Evolutionary conservation across 768 basidiomycete species (phyloP).

Genomic region (Arthromyces matolae): DNA sequence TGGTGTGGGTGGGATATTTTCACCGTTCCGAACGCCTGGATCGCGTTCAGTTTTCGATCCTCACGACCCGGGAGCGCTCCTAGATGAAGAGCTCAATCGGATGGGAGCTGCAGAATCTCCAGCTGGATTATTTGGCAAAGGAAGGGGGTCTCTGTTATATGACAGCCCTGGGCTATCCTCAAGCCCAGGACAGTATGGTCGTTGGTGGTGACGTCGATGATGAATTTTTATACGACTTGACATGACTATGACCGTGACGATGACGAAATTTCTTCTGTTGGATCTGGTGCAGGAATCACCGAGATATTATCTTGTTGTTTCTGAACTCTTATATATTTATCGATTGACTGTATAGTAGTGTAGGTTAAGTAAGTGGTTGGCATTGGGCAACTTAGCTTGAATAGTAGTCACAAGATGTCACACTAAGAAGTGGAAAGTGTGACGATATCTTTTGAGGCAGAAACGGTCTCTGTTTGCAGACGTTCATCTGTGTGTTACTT

Average conservation of each 20-base stretch:
- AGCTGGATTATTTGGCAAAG: conserved; percentile 60
- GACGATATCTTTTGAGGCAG: conserved; percentile 14
- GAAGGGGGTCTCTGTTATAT: conserved; percentile 53
- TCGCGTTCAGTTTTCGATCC: conserved; percentile 60
- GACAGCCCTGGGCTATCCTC: conserved; percentile 63
- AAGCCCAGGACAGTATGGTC: conserved; percentile 52
- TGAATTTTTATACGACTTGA: conserved; percentile 3
- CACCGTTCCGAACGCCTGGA: conserved; percentile 48
- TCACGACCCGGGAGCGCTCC: conserved; percentile 60
- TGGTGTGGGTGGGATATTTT: conserved; percentile 20
- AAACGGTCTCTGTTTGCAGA: conserved; percentile 5
- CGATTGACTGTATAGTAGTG: not conserved
- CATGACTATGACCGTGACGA: not conserved
- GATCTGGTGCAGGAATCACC: conserved; percentile 4
- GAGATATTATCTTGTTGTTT: not conserved
- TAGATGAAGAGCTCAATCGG: conserved; percentile 71
- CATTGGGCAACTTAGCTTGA: no score
- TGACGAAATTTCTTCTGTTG: conserved; percentile 10
- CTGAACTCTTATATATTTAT: conserved; percentile 3
- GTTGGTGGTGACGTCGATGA: conserved; percentile 55
- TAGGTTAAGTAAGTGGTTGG: conserved; percentile 3
- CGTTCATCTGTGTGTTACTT: conserved; percentile 7
- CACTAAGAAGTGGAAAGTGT: not conserved
- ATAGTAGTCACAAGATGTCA: conserved; percentile 13
- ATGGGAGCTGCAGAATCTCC: conserved; percentile 60